phyloP scores from a whole-genome alignment of 306 rosid genomes.

The apple (Malus domestica) region ASM211411v1 NC_041800.1:5793501-5794000 shows the following conservation, averaged over 20 bases:
- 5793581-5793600: not conserved
- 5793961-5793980: conserved; percentile 24
- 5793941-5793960: conserved; percentile 29
- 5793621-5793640: not conserved
- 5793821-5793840: not conserved
- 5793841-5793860: not conserved
- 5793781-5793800: not conserved
- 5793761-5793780: not conserved
- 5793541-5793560: not conserved
- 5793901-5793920: not conserved
- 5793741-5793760: not conserved
- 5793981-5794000: conserved; percentile 28
- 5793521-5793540: not conserved
- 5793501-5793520: not conserved
- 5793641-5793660: not conserved
- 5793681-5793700: not conserved
- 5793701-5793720: not conserved
- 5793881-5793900: not conserved
- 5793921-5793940: conserved; percentile 13
- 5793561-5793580: not conserved
- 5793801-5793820: not conserved
- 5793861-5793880: not conserved
- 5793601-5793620: not conserved
- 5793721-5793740: not conserved
- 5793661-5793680: no score